These are phyloP conservation scores for Bertia moriformis DNA, from an alignment of 2,329 filamentous ascomycete species.

Conservation along the genomic window DNA sequence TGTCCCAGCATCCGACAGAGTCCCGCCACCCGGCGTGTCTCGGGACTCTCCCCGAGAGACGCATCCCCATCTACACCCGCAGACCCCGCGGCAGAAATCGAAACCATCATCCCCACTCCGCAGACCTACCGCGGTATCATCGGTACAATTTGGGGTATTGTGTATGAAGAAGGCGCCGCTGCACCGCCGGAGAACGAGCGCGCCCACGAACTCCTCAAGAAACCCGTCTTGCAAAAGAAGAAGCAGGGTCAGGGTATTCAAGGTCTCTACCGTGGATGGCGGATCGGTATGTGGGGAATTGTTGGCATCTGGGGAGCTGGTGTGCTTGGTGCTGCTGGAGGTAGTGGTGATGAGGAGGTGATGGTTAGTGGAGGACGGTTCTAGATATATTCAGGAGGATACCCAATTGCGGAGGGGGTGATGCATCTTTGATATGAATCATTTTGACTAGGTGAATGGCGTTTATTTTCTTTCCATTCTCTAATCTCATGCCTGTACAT, in stretches of 20 bases:
- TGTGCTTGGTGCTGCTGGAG: conserved; percentile 13
- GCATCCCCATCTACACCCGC: neutral
- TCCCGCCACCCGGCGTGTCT: neutral
- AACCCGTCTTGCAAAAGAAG: conserved; percentile 10
- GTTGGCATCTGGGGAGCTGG: conserved; percentile 32
- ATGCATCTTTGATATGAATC: no score
- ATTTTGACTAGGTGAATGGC: no score
- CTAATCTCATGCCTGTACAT: no score
- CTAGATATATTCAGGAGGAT: neutral
- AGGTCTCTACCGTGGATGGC: conserved; percentile 34
- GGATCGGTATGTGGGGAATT: conserved; percentile 36
- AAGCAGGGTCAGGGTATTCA: conserved; percentile 19
- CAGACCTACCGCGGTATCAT: conserved; percentile 46
- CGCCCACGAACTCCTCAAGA: neutral
- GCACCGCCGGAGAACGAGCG: neutral
- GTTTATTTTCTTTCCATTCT: no score
- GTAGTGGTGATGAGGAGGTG: conserved; percentile 1
- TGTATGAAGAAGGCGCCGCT: conserved; percentile 35
- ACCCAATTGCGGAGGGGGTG: no score
- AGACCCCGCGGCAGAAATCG: conserved; percentile 7
- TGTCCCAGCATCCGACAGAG: neutral
- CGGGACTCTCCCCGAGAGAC: no score
- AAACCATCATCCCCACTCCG: conserved; percentile 42
- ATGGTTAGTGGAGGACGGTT: neutral
- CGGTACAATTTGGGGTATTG: conserved; percentile 49